Conservation (phyloP, 2,329 filamentous ascomycete genomes). For the Pestalotiopsis sp. region DNA sequence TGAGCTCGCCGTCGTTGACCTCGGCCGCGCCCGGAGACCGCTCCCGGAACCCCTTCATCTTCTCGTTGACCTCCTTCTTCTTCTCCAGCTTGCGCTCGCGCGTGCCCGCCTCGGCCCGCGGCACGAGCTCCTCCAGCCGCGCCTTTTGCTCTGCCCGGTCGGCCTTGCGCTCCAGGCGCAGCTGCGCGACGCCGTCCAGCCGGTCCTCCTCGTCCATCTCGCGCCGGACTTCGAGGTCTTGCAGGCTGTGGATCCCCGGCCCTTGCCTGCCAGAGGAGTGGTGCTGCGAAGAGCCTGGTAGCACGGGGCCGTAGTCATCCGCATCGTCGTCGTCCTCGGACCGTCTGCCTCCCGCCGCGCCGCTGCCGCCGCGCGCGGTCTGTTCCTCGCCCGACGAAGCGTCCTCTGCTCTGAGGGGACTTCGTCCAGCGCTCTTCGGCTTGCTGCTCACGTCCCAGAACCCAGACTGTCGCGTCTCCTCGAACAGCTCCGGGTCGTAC, state of each 20-base stretch:
- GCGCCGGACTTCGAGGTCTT: slow-evolving; percentile 70
- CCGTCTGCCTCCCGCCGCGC: too few relatives aligned
- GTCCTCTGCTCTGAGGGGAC: neutral
- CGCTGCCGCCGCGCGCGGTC: neutral
- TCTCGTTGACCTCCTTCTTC: slow-evolving; percentile 70
- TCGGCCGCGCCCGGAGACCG: slow-evolving; percentile 64
- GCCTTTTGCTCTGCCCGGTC: slow-evolving; percentile 72
- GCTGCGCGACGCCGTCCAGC: slow-evolving; percentile 46
- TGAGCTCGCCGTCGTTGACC: slow-evolving; percentile 73
- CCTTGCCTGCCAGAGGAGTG: slow-evolving; percentile 37
- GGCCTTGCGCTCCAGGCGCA: slow-evolving; percentile 63
- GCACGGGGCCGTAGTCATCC: slow-evolving; percentile 58
- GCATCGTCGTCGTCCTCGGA: slow-evolving; percentile 50
- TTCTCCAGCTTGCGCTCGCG: slow-evolving; percentile 88
- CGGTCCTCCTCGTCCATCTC: slow-evolving; percentile 55
- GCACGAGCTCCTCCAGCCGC: slow-evolving; percentile 77
- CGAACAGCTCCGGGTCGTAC: slow-evolving; percentile 81
- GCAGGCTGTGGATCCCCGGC: slow-evolving; percentile 68
- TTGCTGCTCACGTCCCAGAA: neutral
- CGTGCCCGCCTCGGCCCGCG: slow-evolving; percentile 81
- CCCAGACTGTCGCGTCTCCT: slow-evolving; percentile 20
- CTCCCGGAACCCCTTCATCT: slow-evolving; percentile 74
- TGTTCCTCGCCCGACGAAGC: neutral
- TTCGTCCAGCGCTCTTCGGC: neutral
- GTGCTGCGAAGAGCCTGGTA: slow-evolving; percentile 29